Evolutionary conservation across 106 monocot species (phyloP), one percentile per base, ranked within the genome.

Genomic region (Acorus gramineus): DNA sequence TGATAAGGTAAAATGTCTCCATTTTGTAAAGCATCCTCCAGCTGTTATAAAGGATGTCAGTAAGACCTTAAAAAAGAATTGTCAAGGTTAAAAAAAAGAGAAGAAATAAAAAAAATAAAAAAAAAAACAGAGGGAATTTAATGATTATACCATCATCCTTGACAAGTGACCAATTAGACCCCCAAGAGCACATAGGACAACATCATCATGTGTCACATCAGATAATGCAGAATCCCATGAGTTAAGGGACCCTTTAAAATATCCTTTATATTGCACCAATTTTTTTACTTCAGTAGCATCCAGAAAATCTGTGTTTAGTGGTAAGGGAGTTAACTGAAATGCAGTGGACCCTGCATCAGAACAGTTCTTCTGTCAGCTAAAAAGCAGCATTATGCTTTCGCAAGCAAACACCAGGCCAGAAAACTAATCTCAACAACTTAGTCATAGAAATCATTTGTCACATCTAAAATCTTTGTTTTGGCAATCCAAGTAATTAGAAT

Each of bases 1-100:
- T 87, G 82, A 77, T 96, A 96, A 4, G 95, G 76, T 55, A 87
- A 80, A 61, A 96, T 66, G 57, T 87, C 95, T n/a, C 95, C 95
- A 78, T 87, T 90, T 28, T 62, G 75, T 49, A 96, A 67, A 56
- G 82, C 80, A 85, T 91, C 87, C 47, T 82, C 80, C 13, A 96
- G 70, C 95, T 96, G 82, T n/a, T 68, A 53, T 60, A 43, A 60
- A 75, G 65, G 44, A 47, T 43, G 13, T 4, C 67, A 57, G 28
- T 1, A 28, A 28, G 28, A 28, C 28, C 1, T 28, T 28, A 28
- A 28, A 46, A 74, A 8, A 57, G 44, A 46, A 50, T 7, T 28
- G 8, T 3, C 8, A 44, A 43, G 7, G 28, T 4, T 8, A 5
- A 59, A 44, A 43, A 6, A 4, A 8, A 59, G 59, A 59, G 8